These are phyloP conservation scores for Colletotrichum musicola DNA, from an alignment of 2,329 filamentous ascomycete genomes.

Conservation along the genomic window DNA sequence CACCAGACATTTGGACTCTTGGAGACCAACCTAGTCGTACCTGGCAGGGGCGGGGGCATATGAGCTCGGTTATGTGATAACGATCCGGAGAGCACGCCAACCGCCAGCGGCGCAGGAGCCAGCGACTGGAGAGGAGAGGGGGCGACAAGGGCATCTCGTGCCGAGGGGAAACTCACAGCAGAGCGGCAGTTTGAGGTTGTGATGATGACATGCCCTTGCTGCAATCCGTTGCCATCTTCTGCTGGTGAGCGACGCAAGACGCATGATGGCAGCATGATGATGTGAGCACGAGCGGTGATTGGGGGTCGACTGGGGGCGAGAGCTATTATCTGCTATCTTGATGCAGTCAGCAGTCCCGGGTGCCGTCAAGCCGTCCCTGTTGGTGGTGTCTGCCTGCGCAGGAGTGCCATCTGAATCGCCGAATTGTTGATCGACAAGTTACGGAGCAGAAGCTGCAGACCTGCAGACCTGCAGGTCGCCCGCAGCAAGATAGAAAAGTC, in stretches of 20 bases:
- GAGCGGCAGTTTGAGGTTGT: background rate
- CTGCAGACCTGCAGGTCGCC: slow-evolving; percentile 27
- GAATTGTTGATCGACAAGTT: slow-evolving; percentile 18
- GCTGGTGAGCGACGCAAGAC: slow-evolving; percentile 10
- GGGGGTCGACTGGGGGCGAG: slow-evolving; percentile 3
- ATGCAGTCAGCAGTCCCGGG: slow-evolving; percentile 23
- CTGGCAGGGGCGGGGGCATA: background rate
- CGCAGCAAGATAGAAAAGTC: background rate
- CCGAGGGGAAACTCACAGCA: background rate
- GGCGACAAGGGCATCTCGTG: slow-evolving; percentile 1
- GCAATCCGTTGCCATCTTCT: background rate
- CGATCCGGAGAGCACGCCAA: too few relatives aligned
- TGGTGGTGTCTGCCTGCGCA: slow-evolving; percentile 14
- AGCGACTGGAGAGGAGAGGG: background rate
- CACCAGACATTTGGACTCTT: slow-evolving; percentile 17
- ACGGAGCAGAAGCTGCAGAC: slow-evolving; percentile 17
- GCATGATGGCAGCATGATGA: slow-evolving; percentile 22
- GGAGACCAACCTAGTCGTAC: slow-evolving; percentile 26
- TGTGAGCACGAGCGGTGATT: slow-evolving; percentile 3
- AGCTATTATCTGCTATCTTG: background rate
- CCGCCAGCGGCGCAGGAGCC: too few relatives aligned
- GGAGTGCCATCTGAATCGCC: slow-evolving; percentile 21
- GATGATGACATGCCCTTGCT: slow-evolving; percentile 34
- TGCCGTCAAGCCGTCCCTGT: background rate
- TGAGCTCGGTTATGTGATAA: too few relatives aligned